These are phyloP conservation scores for Penicillium sp. DNA, from an alignment of 2,329 filamentous ascomycete genomes.

Conservation along the genomic window DNA sequence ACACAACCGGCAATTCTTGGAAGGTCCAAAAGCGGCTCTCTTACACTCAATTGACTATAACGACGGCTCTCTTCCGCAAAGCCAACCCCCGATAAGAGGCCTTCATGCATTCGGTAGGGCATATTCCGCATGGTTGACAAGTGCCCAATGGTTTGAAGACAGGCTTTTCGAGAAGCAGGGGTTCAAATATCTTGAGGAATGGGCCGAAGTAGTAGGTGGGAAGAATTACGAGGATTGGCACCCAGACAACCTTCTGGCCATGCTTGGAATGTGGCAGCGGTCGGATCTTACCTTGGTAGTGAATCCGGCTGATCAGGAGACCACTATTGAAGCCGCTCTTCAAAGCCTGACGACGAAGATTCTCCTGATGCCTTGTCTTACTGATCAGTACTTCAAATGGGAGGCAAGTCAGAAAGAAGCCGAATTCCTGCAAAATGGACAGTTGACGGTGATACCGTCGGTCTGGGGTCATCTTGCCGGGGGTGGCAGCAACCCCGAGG, in stretches of 20 bases:
- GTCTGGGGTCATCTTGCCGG: slow-evolving; percentile 39
- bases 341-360: slow-evolving; percentile 29
- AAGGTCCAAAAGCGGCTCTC: slow-evolving; percentile 52
- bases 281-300: slow-evolving; percentile 41
- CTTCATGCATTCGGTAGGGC: slow-evolving; percentile 52
- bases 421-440: slow-evolving; percentile 21
- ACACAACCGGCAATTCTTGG: slow-evolving; percentile 55
- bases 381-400: slow-evolving; percentile 43
- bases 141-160: slow-evolving; percentile 52
- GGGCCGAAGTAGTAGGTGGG: slow-evolving; percentile 35
- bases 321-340: slow-evolving; percentile 22
- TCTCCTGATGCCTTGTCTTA: slow-evolving; percentile 42
- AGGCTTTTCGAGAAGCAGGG: slow-evolving; percentile 44
- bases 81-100: slow-evolving; percentile 37
- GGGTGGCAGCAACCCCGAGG: slow-evolving; percentile 29
- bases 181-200: slow-evolving; percentile 44
- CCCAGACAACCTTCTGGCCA: slow-evolving; percentile 48
- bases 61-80: slow-evolving; percentile 32
- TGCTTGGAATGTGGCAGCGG: slow-evolving; percentile 52
- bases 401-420: slow-evolving; percentile 32
- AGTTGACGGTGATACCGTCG: slow-evolving; percentile 34
- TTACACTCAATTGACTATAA: slow-evolving; percentile 48
- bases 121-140: slow-evolving; percentile 55
- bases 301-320: slow-evolving; percentile 5
- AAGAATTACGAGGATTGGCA: slow-evolving; percentile 46